These are phyloP conservation scores for Alnus glutinosa DNA, from an alignment of 306 rosid genomes.

Conservation along the genomic window DNA sequence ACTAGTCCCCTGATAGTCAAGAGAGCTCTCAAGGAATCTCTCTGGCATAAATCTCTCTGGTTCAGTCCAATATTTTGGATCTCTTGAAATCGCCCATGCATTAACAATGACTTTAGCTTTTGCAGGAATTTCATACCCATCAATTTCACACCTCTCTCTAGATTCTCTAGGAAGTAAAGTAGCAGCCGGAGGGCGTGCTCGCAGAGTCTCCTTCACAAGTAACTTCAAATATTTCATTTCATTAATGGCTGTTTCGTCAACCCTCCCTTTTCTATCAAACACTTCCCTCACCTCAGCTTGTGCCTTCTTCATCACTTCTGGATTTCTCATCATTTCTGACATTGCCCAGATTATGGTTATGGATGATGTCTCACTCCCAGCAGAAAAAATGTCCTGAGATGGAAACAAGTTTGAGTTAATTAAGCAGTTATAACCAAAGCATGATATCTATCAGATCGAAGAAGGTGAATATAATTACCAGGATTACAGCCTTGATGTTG, in stretches of 20 bases:
- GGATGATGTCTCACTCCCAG: slow-evolving; percentile 39
- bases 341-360: slow-evolving; percentile 30
- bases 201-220: slow-evolving; percentile 36
- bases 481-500: slow-evolving; percentile 30
- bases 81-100: too few species aligned
- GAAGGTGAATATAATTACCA: slow-evolving; percentile 4
- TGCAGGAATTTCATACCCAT: too few species aligned
- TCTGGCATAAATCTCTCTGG: slow-evolving; percentile 29
- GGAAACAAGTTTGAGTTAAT: not conserved
- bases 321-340: slow-evolving; percentile 44
- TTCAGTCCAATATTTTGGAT: slow-evolving; percentile 25
- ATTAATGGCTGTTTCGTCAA: too few species aligned
- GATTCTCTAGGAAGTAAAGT: slow-evolving; percentile 31
- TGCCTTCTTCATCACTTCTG: slow-evolving; percentile 35
- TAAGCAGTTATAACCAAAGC: not conserved
- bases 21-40: slow-evolving; percentile 14
- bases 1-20: slow-evolving; percentile 25
- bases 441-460: too few species aligned
- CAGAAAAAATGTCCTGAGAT: slow-evolving; percentile 33
- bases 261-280: slow-evolving; percentile 19
- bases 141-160: slow-evolving; percentile 24
- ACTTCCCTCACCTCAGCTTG: slow-evolving; percentile 39
- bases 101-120: too few species aligned
- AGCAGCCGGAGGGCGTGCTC: slow-evolving; percentile 24
- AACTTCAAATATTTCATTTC: slow-evolving; percentile 3